phyloP scores from a whole-genome alignment of 192 early-diverging fungal species.

The Coemansia sp. region DNA sequence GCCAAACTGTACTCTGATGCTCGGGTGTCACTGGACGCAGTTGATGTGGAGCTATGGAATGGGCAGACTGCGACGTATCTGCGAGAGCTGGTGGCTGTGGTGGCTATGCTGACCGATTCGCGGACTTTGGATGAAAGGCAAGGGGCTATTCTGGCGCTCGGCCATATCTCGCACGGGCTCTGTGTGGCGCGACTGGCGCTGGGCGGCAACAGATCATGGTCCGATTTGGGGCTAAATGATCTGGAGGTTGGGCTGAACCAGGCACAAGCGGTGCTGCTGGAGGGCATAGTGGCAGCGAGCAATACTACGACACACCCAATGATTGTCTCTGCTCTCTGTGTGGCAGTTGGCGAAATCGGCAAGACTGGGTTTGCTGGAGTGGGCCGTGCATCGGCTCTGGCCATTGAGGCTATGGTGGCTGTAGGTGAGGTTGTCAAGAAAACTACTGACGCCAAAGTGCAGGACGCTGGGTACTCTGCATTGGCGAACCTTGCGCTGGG shows the following conservation, averaged over 20 bases:
- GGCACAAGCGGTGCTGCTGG: neutral
- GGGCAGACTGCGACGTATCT: slow-evolving; percentile 14
- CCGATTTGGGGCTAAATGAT: slow-evolving; percentile 23
- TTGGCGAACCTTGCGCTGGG: slow-evolving; percentile 72
- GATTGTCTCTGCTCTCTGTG: slow-evolving; percentile 64
- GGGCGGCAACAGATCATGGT: slow-evolving; percentile 17
- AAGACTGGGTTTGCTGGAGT: slow-evolving; percentile 4
- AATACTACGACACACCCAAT: slow-evolving; percentile 54
- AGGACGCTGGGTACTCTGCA: slow-evolving; percentile 73
- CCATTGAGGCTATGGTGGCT: slow-evolving; percentile 22
- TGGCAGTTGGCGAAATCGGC: slow-evolving; percentile 75
- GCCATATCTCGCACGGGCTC: slow-evolving; percentile 63
- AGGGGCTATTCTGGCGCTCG: slow-evolving; percentile 71
- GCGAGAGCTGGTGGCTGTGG: slow-evolving; percentile 9
- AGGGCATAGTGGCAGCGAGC: slow-evolving; percentile 9
- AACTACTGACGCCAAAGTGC: slow-evolving; percentile 75
- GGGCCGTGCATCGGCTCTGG: neutral
- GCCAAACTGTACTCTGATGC: slow-evolving; percentile 24
- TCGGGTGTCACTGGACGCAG: neutral
- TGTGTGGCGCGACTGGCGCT: slow-evolving; percentile 19
- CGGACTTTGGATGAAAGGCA: slow-evolving; percentile 64
- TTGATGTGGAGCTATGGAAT: slow-evolving; percentile 28
- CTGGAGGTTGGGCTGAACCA: slow-evolving; percentile 2
- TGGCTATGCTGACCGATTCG: slow-evolving; percentile 16
- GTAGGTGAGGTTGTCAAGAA: slow-evolving; percentile 57